Evolutionary conservation across 768 basidiomycete species (phyloP), one percentile per base, ranked within the genome.

Genomic region (Coprinopsis sp.): DNA sequence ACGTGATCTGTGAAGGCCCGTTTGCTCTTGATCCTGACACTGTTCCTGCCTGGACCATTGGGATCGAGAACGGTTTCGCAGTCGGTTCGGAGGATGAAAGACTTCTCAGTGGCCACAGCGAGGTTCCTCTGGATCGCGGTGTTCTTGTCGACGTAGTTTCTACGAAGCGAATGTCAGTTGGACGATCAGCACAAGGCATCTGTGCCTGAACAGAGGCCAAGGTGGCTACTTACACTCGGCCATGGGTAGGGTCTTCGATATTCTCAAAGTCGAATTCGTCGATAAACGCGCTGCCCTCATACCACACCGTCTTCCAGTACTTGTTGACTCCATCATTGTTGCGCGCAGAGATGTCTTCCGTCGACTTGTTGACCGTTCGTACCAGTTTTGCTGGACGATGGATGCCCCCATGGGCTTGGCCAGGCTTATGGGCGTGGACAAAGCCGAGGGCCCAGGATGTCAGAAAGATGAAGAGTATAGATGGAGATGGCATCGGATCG

Each of bases 161-260:
- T 75, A 33, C 6, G n/a, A 24, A 21, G 31, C 11, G 25, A 37
- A 13, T 3, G 21, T 4, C n/a, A n/a, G 3, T 24, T 12, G 2
- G 31, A 12, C 37, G 12, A 24, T 31, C 19, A 30, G 13, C 23
- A 30, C 16, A 31, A 23, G 7, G 21, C 11, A 33, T 4, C 25
- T 6, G 18, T 37, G 19, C 19, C 8, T n/a, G 40, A 10, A 18
- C 28, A 22, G 19, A 12, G 21, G 37, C 2, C 43, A 39, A 18
- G 22, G 41, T 6, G 12, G 1, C n/a, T 3, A 57, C 74, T 49
- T 62, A 83, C 81, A 84, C 82, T 56, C 80, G 64, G 14, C 82
- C 82, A 37, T 78, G 66, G 2, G 80, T 83, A 1, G 82, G 81
- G 54, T 83, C 82, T 0, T 69, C 46, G 27, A 76, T 73, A 3